Conservation (phyloP, 805 yeast genomes). For the Starmerella kuoi region DNA sequence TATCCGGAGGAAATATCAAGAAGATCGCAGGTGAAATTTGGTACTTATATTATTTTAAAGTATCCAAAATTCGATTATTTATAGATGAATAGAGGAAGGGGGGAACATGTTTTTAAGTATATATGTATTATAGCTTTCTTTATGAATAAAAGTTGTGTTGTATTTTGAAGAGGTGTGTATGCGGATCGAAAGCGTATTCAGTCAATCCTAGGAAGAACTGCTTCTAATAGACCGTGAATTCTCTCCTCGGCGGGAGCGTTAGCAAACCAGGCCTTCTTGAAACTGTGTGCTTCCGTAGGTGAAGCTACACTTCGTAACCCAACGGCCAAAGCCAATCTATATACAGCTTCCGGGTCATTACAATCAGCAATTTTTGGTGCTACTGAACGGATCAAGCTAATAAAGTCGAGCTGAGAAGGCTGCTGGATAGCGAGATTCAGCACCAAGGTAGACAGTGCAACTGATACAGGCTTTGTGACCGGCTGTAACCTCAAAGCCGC, state of each 20-base stretch:
- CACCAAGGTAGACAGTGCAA: slow-evolving; percentile 36
- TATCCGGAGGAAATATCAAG: no score
- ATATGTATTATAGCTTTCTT: no score
- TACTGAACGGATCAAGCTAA: neutral
- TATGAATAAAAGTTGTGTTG: no score
- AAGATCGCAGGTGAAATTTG: no score
- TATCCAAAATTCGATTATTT: no score
- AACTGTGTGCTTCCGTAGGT: slow-evolving; percentile 6
- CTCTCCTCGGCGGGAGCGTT: slow-evolving; percentile 8
- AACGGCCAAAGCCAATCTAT: slow-evolving; percentile 21
- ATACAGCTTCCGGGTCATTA: slow-evolving; percentile 20
- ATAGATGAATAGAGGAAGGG: no score
- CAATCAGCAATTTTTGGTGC: slow-evolving; percentile 1
- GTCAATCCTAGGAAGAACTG: slow-evolving; percentile 5
- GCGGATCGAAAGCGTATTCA: no score
- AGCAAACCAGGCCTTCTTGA: slow-evolving; percentile 8
- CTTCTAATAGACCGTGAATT: slow-evolving; percentile 9
- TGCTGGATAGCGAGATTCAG: slow-evolving; percentile 20
- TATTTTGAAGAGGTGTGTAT: no score
- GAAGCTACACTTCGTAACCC: slow-evolving; percentile 16
- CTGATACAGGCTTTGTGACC: slow-evolving; percentile 18
- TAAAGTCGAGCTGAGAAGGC: slow-evolving; percentile 5
- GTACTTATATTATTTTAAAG: no score
- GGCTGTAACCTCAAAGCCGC: neutral
- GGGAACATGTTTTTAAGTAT: no score